Percentiles rank a stretch among this genome's conserved stretches.
Conservation (phyloP, 1,139 yeast genomes). For the Taphrina sp. region DNA sequence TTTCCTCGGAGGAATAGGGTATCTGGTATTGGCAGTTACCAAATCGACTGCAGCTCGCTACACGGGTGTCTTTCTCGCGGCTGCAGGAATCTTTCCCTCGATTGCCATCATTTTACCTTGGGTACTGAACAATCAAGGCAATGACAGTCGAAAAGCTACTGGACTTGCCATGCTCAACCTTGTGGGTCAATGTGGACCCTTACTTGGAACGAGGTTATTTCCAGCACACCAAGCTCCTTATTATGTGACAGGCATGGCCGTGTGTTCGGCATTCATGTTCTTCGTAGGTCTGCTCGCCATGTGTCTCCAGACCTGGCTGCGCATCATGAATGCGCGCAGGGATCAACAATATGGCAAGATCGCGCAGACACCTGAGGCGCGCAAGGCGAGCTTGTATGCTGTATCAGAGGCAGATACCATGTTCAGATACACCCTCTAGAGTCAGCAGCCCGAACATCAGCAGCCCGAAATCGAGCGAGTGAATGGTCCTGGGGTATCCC, state of each 20-base stretch:
- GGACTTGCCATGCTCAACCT: constrained; percentile 43
- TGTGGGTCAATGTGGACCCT: constrained; percentile 44
- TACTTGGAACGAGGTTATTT: constrained; percentile 43
- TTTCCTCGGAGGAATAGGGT: constrained; percentile 42
- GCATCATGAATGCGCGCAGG: not conserved
- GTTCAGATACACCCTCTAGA: not conserved
- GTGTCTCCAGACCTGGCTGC: not conserved
- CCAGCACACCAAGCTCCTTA: constrained; percentile 43
- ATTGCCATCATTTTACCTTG: constrained; percentile 42
- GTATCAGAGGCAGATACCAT: not conserved
- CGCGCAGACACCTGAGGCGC: not conserved
- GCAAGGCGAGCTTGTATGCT: not conserved
- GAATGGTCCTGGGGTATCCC: too few relatives aligned
- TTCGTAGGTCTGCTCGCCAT: not conserved
- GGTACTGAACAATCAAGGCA: constrained; percentile 44
- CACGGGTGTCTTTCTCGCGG: constrained; percentile 43
- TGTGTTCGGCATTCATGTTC: not conserved
- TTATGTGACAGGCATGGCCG: constrained; percentile 40
- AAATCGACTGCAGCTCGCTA: constrained; percentile 41
- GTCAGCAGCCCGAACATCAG: too few relatives aligned
- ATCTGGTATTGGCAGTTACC: constrained; percentile 41
- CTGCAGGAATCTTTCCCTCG: constrained; percentile 43
- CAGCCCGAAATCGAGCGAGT: too few relatives aligned
- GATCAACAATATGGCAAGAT: not conserved
- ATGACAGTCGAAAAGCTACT: constrained; percentile 42